A percentile compares a stretch with the other conserved stretches of the same genome.
These are phyloP conservation scores for Sistotremastrum niveocremeum DNA, from an alignment of 768 basidiomycete genomes.

Conservation along the genomic window DNA sequence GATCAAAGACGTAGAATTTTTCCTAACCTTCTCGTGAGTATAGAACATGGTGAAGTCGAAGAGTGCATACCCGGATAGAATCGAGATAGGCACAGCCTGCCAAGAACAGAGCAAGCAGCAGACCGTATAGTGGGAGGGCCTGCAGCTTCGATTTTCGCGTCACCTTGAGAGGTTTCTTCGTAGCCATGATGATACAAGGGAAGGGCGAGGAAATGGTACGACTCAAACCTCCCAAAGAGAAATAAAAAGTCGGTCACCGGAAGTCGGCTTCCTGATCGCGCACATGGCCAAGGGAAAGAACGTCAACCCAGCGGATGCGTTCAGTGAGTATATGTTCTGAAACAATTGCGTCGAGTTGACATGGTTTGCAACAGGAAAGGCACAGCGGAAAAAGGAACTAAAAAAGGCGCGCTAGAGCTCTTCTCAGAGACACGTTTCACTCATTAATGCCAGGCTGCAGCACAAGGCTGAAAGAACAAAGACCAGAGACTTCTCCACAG, in stretches of 20 bases:
- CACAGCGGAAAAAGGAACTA: constrained; percentile 84
- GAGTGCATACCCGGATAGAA: constrained; percentile 3
- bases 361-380: constrained; percentile 50
- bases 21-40: constrained; percentile 30
- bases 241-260: too few species aligned
- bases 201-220: too few species aligned
- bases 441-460: constrained; percentile 38
- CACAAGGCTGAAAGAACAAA: constrained; percentile 81
- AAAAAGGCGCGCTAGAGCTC: constrained; percentile 57
- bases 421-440: constrained; percentile 2
- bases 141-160: too few species aligned
- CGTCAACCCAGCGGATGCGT: constrained; percentile 89
- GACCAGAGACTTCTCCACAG: constrained; percentile 73
- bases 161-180: too few species aligned
- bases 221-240: too few species aligned
- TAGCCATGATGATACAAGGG: too few species aligned
- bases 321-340: constrained; percentile 38
- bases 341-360: background rate
- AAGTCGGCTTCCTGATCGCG: too few species aligned
- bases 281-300: constrained; percentile 76
- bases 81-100: constrained; percentile 5
- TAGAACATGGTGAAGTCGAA: background rate
- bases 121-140: background rate
- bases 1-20: constrained; percentile 81
- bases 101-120: constrained; percentile 1